These are phyloP conservation scores for Viola odorata DNA, from an alignment of 345 rosid genomes.

Conservation along the genomic window DNA sequence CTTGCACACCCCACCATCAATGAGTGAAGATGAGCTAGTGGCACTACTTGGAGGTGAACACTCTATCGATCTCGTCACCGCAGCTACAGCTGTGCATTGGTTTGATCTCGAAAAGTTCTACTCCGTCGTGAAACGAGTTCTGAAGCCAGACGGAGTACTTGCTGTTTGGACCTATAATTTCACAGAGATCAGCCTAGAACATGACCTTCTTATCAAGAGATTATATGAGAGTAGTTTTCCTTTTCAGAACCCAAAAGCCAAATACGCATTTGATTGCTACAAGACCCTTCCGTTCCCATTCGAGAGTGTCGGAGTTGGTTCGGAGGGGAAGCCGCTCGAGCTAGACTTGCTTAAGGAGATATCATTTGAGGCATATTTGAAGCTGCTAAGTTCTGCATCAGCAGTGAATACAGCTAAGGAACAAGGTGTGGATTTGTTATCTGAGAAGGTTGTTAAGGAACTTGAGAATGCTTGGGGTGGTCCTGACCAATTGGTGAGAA, in stretches of 20 bases:
- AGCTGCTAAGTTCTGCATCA: slow-evolving; percentile 44
- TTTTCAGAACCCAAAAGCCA: slow-evolving; percentile 28
- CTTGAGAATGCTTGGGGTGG: slow-evolving; percentile 63
- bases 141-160: slow-evolving; percentile 55
- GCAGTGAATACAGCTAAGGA: slow-evolving; percentile 42
- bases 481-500: slow-evolving; percentile 26
- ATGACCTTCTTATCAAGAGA: slow-evolving; percentile 37
- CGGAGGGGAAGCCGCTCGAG: slow-evolving; percentile 45
- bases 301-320: slow-evolving; percentile 45
- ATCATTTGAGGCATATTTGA: slow-evolving; percentile 45
- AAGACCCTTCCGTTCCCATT: slow-evolving; percentile 59
- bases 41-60: slow-evolving; percentile 43
- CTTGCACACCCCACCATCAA: slow-evolving; percentile 43
- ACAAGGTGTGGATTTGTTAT: slow-evolving; percentile 56
- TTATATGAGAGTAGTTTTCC: slow-evolving; percentile 33
- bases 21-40: slow-evolving; percentile 45
- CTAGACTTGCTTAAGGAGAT: slow-evolving; percentile 43
- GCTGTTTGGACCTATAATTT: slow-evolving; percentile 58
- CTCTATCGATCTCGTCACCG: slow-evolving; percentile 50
- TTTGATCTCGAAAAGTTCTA: slow-evolving; percentile 60
- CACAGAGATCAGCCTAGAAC: slow-evolving; percentile 36
- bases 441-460: slow-evolving; percentile 37
- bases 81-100: slow-evolving; percentile 59
- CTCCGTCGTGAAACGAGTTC: slow-evolving; percentile 33
- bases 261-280: slow-evolving; percentile 30